Conservation (phyloP, 768 basidiomycete species). For the Coprinopsis marcescibilis region DNA sequence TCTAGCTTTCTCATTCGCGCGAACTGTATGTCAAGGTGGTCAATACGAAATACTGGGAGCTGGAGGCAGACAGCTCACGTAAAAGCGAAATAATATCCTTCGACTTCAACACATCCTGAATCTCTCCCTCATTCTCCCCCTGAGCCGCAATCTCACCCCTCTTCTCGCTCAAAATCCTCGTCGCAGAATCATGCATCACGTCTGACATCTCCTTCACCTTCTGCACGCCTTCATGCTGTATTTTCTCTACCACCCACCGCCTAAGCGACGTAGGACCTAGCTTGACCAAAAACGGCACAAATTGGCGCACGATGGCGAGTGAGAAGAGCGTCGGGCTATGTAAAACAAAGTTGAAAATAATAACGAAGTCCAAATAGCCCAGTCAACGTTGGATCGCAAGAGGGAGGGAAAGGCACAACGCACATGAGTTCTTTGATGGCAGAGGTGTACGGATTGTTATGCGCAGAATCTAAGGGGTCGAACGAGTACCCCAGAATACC, state of each 20-base stretch:
- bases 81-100: constrained; percentile 50
- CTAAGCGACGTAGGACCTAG: constrained; percentile 38
- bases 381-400: constrained; percentile 2
- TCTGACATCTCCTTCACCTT: constrained; percentile 43
- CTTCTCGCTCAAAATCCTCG: constrained; percentile 34
- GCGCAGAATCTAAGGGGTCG: constrained; percentile 36
- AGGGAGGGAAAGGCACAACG: constrained; percentile 10
- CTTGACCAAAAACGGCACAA: constrained; percentile 37
- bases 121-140: constrained; percentile 11
- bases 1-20: constrained; percentile 32
- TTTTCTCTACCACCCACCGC: constrained; percentile 36
- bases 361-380: neutral
- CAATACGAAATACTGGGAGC: neutral
- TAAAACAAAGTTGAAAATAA: neutral
- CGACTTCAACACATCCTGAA: constrained; percentile 19
- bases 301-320: constrained; percentile 38
- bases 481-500: constrained; percentile 42
- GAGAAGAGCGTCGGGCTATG: constrained; percentile 40
- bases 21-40: constrained; percentile 19
- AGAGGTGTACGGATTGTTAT: constrained; percentile 38
- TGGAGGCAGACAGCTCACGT: constrained; percentile 31
- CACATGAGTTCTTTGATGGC: constrained; percentile 43
- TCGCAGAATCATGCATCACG: constrained; percentile 38
- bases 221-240: constrained; percentile 33
- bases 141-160: constrained; percentile 17